Percentiles rank a stretch among this genome's conserved stretches.
phyloP scores from a whole-genome alignment of 345 rosid species.

The Abelmoschus esculentus region DNA sequence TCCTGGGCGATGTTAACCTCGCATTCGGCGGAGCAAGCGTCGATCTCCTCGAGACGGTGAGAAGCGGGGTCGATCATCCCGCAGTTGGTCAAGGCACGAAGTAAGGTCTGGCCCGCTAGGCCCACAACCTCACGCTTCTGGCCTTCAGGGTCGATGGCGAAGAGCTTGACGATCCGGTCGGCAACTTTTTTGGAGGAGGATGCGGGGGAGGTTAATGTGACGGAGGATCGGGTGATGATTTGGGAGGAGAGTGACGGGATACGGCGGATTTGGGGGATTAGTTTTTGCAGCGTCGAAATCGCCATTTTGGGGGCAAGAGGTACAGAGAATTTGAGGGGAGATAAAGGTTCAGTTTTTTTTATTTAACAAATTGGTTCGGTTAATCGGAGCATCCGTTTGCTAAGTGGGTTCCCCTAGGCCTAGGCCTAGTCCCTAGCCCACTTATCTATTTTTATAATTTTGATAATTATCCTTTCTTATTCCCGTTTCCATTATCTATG shows the following conservation, averaged over 20 bases:
- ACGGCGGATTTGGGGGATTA: background rate
- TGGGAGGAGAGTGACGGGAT: constrained; percentile 57
- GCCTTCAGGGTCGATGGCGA: constrained; percentile 73
- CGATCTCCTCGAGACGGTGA: constrained; percentile 90
- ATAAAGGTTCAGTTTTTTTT: background rate
- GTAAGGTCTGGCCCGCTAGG: constrained; percentile 84
- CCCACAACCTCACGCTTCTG: constrained; percentile 66
- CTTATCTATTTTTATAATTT: too few relatives aligned
- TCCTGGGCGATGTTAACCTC: constrained; percentile 98
- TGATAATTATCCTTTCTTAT: too few relatives aligned
- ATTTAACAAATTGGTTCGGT: constrained; percentile 1
- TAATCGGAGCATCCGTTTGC: background rate
- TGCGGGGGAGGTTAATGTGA: constrained; percentile 18
- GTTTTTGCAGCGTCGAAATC: constrained; percentile 4
- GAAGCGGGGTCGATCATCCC: constrained; percentile 89
- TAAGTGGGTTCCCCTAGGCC: too few relatives aligned
- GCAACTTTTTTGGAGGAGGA: constrained; percentile 63
- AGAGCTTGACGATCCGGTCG: constrained; percentile 85
- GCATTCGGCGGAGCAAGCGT: constrained; percentile 97
- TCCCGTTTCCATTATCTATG: too few relatives aligned
- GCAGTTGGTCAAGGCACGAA: constrained; percentile 57
- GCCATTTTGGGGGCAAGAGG: background rate
- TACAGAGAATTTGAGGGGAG: background rate
- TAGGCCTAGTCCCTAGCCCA: too few relatives aligned
- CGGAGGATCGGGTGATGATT: constrained; percentile 37